Evolutionary conservation across 768 basidiomycete genomes (phyloP).

Genomic region (Tulasnella sp.): DNA sequence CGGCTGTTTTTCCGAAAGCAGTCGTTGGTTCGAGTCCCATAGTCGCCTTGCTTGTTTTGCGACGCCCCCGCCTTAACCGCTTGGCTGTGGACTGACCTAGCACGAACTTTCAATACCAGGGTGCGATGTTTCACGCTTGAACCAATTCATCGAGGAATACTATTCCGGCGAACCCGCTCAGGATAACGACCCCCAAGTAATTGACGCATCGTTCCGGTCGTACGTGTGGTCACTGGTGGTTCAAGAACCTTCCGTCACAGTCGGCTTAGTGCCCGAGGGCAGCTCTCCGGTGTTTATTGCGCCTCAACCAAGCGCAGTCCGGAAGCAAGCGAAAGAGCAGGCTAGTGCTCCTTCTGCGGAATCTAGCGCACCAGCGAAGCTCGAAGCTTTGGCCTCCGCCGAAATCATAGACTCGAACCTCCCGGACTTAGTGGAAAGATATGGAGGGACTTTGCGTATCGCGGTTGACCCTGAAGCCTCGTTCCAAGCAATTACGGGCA

Average conservation of each 20-base stretch:
- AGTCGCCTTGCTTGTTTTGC: slow-evolving; percentile 17
- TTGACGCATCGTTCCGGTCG: slow-evolving; percentile 64
- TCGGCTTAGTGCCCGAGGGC: slow-evolving; percentile 57
- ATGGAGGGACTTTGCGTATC: slow-evolving; percentile 57
- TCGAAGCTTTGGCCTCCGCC: slow-evolving; percentile 31
- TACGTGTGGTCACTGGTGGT: slow-evolving; percentile 77
- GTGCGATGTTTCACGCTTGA: slow-evolving; percentile 58
- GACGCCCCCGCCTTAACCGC: slow-evolving; percentile 12
- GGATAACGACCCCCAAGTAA: slow-evolving; percentile 33
- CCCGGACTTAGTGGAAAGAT: slow-evolving; percentile 41
- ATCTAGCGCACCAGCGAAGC: slow-evolving; percentile 22
- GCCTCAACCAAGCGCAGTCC: slow-evolving; percentile 48
- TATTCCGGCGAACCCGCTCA: slow-evolving; percentile 35
- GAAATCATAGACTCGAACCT: slow-evolving; percentile 46
- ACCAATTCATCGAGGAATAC: slow-evolving; percentile 57
- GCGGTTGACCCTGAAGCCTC: slow-evolving; percentile 63
- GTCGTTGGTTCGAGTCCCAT: not conserved
- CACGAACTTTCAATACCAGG: slow-evolving; percentile 36
- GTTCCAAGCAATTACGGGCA: slow-evolving; percentile 72
- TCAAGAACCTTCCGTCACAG: slow-evolving; percentile 58
- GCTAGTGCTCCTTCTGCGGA: not conserved
- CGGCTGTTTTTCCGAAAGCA: not conserved
- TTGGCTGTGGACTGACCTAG: not conserved
- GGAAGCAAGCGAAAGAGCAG: slow-evolving; percentile 13
- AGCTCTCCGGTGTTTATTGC: slow-evolving; percentile 61